Evolutionary conservation across 495 filamentous ascomycete genomes (phyloP).

Genomic region (Paragyromitra xinjiangensis): DNA sequence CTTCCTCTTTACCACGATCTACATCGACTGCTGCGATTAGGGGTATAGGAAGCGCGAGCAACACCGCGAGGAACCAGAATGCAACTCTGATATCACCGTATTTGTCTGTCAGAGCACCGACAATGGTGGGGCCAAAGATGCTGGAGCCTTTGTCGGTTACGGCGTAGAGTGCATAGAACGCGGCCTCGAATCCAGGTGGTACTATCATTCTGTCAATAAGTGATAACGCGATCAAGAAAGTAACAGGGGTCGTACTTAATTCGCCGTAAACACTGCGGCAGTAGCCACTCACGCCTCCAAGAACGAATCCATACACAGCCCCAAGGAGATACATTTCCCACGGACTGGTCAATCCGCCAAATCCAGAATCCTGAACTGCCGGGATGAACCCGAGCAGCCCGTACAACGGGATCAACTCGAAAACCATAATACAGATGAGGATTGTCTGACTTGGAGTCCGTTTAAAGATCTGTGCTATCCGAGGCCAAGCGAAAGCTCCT

Average conservation of each 20-base stretch:
- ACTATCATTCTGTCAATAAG: constrained; percentile 60
- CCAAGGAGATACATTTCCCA: constrained; percentile 98
- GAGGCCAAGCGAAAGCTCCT: constrained; percentile 90
- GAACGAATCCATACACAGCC: constrained; percentile 88
- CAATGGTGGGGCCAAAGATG: constrained; percentile 92
- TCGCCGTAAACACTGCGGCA: constrained; percentile 93
- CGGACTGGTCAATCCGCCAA: constrained; percentile 84
- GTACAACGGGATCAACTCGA: constrained; percentile 92
- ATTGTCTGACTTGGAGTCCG: constrained; percentile 73
- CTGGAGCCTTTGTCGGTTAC: constrained; percentile 98
- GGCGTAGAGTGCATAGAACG: constrained; percentile 95
- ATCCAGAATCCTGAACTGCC: constrained; percentile 75
- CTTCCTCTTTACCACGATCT: constrained; percentile 85
- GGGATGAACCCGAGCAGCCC: constrained; percentile 90
- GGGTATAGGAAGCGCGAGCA: constrained; percentile 83
- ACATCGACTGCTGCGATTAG: constrained; percentile 87
- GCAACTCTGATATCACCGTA: constrained; percentile 91
- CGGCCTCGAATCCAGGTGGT: constrained; percentile 90
- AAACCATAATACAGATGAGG: constrained; percentile 84
- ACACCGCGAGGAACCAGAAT: constrained; percentile 86
- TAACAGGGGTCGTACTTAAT: constrained; percentile 62
- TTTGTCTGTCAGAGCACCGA: constrained; percentile 87
- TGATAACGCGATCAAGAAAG: not conserved
- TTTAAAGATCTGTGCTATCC: constrained; percentile 65
- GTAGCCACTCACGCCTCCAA: constrained; percentile 91